Percentiles rank a stretch among this genome's conserved stretches.
Conservation (phyloP, 495 filamentous ascomycete genomes). For the Xanthoparmelia taractica region DNA sequence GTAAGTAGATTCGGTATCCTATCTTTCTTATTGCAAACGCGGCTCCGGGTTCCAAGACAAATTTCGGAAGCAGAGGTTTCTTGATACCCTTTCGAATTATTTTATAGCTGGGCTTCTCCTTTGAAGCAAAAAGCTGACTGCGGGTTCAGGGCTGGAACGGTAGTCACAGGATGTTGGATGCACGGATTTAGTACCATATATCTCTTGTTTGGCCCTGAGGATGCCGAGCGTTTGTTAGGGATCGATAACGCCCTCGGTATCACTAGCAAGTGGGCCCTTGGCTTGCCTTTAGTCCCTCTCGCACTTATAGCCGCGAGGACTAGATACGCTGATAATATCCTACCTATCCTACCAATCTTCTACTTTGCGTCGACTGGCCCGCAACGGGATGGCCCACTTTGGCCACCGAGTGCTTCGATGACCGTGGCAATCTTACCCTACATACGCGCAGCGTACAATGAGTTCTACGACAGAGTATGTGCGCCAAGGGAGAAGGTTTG, state of each 20-base stretch:
- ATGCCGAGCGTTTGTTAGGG: conserved; percentile 45
- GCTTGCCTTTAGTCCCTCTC: conserved; percentile 55
- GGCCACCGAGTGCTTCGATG: conserved; percentile 71
- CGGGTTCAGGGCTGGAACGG: conserved; percentile 33
- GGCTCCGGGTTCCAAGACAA: not conserved
- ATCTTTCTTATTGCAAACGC: not conserved
- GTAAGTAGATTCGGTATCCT: conserved; percentile 3
- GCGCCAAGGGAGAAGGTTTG: conserved; percentile 56
- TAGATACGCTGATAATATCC: conserved; percentile 47
- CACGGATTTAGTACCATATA: conserved; percentile 55
- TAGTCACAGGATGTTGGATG: conserved; percentile 47
- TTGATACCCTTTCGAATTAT: not conserved
- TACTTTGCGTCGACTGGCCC: conserved; percentile 50
- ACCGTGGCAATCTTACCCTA: conserved; percentile 61
- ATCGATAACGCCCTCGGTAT: conserved; percentile 29
- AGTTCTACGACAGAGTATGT: conserved; percentile 58
- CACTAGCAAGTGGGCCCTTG: conserved; percentile 36
- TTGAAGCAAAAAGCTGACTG: not conserved
- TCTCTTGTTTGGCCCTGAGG: conserved; percentile 55
- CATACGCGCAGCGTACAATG: conserved; percentile 57
- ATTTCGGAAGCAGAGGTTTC: not conserved
- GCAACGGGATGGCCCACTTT: conserved; percentile 41
- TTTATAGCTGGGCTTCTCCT: not conserved
- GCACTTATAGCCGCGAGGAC: conserved; percentile 54
- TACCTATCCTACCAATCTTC: conserved; percentile 55